Evolutionary conservation across 208 protist genomes (phyloP).

Genomic region (Trypanosoma grayi): DNA sequence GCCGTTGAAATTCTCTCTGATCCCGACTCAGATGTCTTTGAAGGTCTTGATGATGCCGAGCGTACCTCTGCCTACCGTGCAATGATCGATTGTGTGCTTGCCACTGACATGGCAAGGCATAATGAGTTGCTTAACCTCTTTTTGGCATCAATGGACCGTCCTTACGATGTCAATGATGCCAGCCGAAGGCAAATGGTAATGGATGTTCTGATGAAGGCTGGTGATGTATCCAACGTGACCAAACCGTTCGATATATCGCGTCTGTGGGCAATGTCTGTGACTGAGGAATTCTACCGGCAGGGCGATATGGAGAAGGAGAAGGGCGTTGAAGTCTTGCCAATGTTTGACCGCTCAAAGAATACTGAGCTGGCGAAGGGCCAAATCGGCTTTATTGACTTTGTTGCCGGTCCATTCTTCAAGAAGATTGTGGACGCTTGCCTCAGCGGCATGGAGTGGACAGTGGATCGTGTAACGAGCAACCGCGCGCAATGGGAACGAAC

Average conservation of each 20-base stretch:
- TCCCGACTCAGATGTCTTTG: conserved; percentile 70
- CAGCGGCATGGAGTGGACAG: conserved; percentile 79
- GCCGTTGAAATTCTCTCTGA: conserved; percentile 83
- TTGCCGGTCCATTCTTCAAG: conserved; percentile 76
- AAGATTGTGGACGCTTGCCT: conserved; percentile 55
- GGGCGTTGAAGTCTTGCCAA: conserved; percentile 76
- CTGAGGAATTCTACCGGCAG: conserved; percentile 88
- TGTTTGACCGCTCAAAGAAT: conserved; percentile 85
- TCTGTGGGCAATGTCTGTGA: conserved; percentile 82
- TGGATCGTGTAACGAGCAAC: conserved; percentile 63
- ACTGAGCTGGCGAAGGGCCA: conserved; percentile 84
- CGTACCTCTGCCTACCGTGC: conserved; percentile 49
- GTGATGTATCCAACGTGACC: conserved; percentile 84
- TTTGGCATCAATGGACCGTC: conserved; percentile 15
- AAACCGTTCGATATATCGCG: conserved; percentile 84
- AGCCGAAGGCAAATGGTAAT: conserved; percentile 41
- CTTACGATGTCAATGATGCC: conserved; percentile 36
- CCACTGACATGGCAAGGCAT: conserved; percentile 87
- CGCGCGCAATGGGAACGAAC: conserved; percentile 63
- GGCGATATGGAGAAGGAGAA: conserved; percentile 88
- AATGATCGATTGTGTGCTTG: conserved; percentile 83
- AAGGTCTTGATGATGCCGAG: conserved; percentile 41
- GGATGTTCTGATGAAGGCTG: conserved; percentile 82
- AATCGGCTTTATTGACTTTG: conserved; percentile 87
- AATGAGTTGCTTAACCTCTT: conserved; percentile 43